Evolutionary conservation across 345 rosid species (phyloP).

Genomic region (Luvunga scandens): DNA sequence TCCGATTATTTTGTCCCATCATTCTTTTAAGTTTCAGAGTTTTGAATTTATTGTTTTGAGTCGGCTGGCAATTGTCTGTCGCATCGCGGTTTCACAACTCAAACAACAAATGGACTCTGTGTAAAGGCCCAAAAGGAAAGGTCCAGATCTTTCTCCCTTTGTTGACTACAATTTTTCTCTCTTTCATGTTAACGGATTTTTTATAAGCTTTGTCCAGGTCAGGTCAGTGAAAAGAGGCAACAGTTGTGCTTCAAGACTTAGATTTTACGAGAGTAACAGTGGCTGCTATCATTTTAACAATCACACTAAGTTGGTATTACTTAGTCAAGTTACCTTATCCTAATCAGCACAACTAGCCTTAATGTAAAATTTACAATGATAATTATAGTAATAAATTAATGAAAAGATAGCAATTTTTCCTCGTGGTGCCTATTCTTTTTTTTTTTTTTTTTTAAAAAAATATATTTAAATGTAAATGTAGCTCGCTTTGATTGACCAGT

Average conservation of each 20-base stretch:
- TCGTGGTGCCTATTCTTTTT: not conserved
- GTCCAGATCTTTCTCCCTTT: too few relatives aligned
- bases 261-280: not conserved
- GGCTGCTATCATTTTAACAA: not conserved
- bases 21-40: not conserved
- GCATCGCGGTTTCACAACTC: too few relatives aligned
- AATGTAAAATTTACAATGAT: not conserved
- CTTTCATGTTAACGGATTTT: not conserved
- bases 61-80: not conserved
- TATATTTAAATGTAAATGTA: not conserved
- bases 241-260: not conserved
- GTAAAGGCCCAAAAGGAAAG: too few relatives aligned
- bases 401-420: not conserved
- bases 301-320: not conserved
- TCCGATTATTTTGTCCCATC: not conserved
- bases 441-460: too few relatives aligned
- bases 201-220: not conserved
- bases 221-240: conserved; percentile 9
- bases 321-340: conserved; percentile 4
- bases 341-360: not conserved
- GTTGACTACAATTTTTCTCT: too few relatives aligned
- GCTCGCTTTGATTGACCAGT: conserved; percentile 8
- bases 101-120: too few relatives aligned
- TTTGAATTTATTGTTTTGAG: too few relatives aligned
- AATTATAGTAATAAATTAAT: not conserved